Conservation (phyloP, 2,329 filamentous ascomycete genomes). For the Fusarium buxicola region DNA sequence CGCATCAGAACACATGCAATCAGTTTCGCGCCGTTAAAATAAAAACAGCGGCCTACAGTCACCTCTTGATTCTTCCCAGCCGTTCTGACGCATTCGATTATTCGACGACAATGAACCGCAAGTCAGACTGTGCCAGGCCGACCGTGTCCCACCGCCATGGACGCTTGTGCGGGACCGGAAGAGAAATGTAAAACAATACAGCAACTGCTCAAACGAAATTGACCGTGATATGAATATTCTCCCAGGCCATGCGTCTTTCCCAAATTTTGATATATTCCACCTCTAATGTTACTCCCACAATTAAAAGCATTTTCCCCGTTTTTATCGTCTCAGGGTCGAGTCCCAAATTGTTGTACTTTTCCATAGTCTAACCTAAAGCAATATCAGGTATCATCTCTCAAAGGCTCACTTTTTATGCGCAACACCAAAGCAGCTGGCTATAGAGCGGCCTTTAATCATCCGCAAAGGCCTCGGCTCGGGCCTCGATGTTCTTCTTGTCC, state of each 20-base stretch:
- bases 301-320: conserved; percentile 31
- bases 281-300: conserved; percentile 34
- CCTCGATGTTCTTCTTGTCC: conserved; percentile 51
- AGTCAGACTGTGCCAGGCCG: no score
- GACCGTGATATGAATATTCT: conserved; percentile 6
- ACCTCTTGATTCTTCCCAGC: no score
- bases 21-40: no score
- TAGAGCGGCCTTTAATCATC: conserved; percentile 48
- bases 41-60: no score
- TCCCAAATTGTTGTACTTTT: conserved; percentile 21
- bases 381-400: conserved; percentile 11
- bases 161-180: not conserved
- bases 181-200: not conserved
- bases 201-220: conserved; percentile 4
- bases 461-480: conserved; percentile 56
- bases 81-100: no score
- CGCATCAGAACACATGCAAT: no score
- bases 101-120: no score
- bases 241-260: conserved; percentile 9
- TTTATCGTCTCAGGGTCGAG: conserved; percentile 11
- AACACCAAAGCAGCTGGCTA: not conserved
- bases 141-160: no score
- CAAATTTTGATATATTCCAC: conserved; percentile 36
- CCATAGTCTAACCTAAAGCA: conserved; percentile 31
- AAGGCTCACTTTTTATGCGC: not conserved